phyloP scores from a whole-genome alignment of 2,329 filamentous ascomycete genomes.

The Acrocalymma vagum region DNA sequence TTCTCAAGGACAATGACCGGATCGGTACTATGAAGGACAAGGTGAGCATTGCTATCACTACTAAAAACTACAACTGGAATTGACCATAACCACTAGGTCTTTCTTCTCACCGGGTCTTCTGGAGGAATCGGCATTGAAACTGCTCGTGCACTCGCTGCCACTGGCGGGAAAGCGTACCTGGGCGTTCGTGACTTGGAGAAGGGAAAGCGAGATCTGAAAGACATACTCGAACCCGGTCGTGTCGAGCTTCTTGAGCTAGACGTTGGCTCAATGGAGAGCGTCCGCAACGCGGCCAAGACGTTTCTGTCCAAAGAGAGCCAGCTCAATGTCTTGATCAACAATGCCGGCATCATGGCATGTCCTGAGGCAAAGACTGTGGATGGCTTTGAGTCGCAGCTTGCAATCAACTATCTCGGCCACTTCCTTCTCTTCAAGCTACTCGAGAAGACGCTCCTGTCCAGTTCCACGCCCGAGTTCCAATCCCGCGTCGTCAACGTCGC shows the following conservation, averaged over 20 bases:
- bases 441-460: slow-evolving; percentile 51
- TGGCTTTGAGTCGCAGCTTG: slow-evolving; percentile 44
- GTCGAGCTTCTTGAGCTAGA: no score
- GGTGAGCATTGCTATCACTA: no score
- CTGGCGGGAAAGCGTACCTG: slow-evolving; percentile 55
- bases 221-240: slow-evolving; percentile 13
- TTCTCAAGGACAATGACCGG: slow-evolving; percentile 49
- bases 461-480: slow-evolving; percentile 46
- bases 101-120: slow-evolving; percentile 27
- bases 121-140: slow-evolving; percentile 30
- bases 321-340: slow-evolving; percentile 28
- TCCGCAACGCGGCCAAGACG: slow-evolving; percentile 5
- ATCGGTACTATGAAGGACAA: slow-evolving; percentile 36
- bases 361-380: slow-evolving; percentile 26
- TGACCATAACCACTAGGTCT: no score
- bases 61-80: no score
- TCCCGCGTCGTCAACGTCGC: slow-evolving; percentile 60
- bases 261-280: slow-evolving; percentile 12
- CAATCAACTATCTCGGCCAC: slow-evolving; percentile 56
- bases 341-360: slow-evolving; percentile 39
- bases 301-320: slow-evolving; percentile 8
- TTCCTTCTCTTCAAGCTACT: slow-evolving; percentile 55
- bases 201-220: slow-evolving; percentile 20
- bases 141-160: slow-evolving; percentile 49
- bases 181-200: slow-evolving; percentile 53